Percentiles rank a stretch among this genome's conserved stretches.
Conservation (phyloP, 2,329 filamentous ascomycete genomes). For the Calonectria pteridis region DNA sequence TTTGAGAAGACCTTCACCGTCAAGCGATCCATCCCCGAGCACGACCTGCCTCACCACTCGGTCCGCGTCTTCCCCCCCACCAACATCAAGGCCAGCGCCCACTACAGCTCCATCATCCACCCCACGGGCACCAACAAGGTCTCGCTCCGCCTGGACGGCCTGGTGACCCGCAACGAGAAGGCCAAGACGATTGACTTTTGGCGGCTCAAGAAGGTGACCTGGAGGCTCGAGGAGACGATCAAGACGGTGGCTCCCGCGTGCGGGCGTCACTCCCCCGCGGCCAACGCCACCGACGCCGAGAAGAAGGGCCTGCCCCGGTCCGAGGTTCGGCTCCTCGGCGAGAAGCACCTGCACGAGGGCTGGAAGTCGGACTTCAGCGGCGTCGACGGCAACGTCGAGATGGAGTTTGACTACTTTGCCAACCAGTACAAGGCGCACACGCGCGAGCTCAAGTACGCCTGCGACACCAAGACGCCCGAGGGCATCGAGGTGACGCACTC, state of each 20-base stretch:
- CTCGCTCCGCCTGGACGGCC: slow-evolving; percentile 85
- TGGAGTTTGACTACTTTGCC: slow-evolving; percentile 78
- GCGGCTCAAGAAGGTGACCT: slow-evolving; percentile 91
- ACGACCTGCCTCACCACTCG: slow-evolving; percentile 86
- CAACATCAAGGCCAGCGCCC: slow-evolving; percentile 88
- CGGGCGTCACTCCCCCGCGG: slow-evolving; percentile 73
- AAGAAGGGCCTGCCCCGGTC: slow-evolving; percentile 79
- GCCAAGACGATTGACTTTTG: slow-evolving; percentile 82
- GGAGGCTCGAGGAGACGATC: slow-evolving; percentile 91
- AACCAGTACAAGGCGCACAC: slow-evolving; percentile 58
- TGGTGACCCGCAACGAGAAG: slow-evolving; percentile 77
- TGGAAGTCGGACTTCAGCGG: slow-evolving; percentile 82
- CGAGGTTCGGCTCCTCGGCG: slow-evolving; percentile 82
- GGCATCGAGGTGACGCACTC: slow-evolving; percentile 86
- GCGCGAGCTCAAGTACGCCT: slow-evolving; percentile 72
- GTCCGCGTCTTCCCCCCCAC: slow-evolving; percentile 97
- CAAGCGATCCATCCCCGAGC: slow-evolving; percentile 80
- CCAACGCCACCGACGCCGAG: slow-evolving; percentile 54
- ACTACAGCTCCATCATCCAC: slow-evolving; percentile 86
- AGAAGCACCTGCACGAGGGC: slow-evolving; percentile 84
- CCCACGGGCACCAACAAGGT: slow-evolving; percentile 87
- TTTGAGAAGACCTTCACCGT: slow-evolving; percentile 78
- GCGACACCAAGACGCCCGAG: slow-evolving; percentile 80
- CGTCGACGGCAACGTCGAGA: slow-evolving; percentile 73
- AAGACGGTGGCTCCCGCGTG: slow-evolving; percentile 85